These are phyloP conservation scores for Pulveroboletus frians DNA, from an alignment of 768 basidiomycete species.

Conservation along the genomic window DNA sequence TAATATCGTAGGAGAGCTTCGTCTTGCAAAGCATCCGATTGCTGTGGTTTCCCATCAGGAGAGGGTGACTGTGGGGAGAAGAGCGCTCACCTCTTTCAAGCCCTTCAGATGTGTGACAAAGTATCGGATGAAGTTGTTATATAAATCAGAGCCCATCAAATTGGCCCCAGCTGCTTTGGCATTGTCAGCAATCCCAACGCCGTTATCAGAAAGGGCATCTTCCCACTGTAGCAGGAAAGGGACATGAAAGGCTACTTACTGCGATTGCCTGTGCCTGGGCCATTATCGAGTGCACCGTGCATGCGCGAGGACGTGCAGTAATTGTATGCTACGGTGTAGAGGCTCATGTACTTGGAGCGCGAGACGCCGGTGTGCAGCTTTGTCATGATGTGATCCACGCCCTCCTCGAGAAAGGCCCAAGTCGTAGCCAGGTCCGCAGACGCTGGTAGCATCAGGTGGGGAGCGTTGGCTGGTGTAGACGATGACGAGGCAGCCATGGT, in stretches of 20 bases:
- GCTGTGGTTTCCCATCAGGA: constrained; percentile 39
- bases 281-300: constrained; percentile 44
- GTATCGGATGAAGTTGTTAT: constrained; percentile 90
- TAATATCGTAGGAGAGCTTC: constrained; percentile 88
- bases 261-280: constrained; percentile 38
- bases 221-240: constrained; percentile 16
- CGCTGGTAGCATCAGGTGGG: constrained; percentile 57
- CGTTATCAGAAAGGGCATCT: constrained; percentile 23
- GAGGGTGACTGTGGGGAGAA: constrained; percentile 18
- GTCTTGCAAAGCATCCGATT: constrained; percentile 75
- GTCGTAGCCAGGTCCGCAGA: constrained; percentile 75
- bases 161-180: constrained; percentile 73
- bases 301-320: constrained; percentile 91
- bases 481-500: constrained; percentile 32
- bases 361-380: constrained; percentile 85
- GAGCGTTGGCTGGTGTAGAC: constrained; percentile 24
- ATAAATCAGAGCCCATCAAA: constrained; percentile 95
- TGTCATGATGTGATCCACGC: constrained; percentile 88
- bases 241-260: constrained; percentile 42
- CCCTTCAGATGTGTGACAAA: constrained; percentile 76
- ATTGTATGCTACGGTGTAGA: constrained; percentile 95
- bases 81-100: constrained; percentile 50
- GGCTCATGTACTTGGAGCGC: constrained; percentile 81
- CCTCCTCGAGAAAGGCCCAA: constrained; percentile 84
- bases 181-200: constrained; percentile 15